These are phyloP conservation scores for Backusella liffmaniae DNA, from an alignment of 192 early-diverging fungal species.

Conservation along the genomic window DNA sequence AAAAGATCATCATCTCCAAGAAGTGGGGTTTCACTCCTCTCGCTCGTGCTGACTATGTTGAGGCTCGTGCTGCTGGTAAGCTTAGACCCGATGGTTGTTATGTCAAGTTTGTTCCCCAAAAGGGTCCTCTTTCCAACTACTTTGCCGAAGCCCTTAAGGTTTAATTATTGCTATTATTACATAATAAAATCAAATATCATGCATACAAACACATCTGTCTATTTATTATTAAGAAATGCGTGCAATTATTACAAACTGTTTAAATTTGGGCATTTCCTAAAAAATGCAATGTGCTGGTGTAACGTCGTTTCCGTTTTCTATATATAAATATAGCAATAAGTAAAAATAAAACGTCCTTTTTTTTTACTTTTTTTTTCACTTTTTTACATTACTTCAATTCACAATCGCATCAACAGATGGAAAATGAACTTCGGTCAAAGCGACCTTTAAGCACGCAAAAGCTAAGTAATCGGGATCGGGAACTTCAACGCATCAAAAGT, in stretches of 20 bases:
- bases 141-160: constrained; percentile 7
- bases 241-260: background rate
- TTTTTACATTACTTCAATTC: background rate
- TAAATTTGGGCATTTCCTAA: background rate
- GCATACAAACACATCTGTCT: too few relatives aligned
- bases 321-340: background rate
- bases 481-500: constrained; percentile 21
- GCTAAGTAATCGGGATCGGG: constrained; percentile 15
- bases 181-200: constrained; percentile 6
- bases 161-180: background rate
- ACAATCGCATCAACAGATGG: background rate
- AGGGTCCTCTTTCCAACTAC: constrained; percentile 68
- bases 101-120: constrained; percentile 88
- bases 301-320: background rate
- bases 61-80: constrained; percentile 67
- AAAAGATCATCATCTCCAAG: constrained; percentile 99
- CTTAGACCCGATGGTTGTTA: constrained; percentile 93
- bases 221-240: background rate
- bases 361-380: background rate
- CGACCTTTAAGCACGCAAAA: background rate
- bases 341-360: background rate
- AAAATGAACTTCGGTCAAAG: background rate
- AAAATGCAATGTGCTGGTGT: background rate
- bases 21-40: constrained; percentile 99
- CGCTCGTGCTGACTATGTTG: constrained; percentile 86